A percentile compares a stretch with the other conserved stretches of the same genome.
phyloP scores from a whole-genome alignment of 306 rosid species.

The Astragalus glycyphyllos region DNA sequence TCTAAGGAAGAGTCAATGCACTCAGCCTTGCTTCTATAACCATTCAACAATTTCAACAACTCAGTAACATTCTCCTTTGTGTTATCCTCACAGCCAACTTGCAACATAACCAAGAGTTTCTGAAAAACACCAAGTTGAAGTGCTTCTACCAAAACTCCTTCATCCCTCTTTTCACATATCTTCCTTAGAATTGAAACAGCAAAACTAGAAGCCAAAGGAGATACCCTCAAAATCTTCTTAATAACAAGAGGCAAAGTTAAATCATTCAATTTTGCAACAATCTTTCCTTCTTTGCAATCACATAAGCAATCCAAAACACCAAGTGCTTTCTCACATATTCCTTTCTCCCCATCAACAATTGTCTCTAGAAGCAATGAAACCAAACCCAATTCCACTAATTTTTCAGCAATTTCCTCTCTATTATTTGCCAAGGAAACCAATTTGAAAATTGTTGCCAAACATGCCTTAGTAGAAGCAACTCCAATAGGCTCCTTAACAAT shows the following conservation, averaged over 20 bases:
- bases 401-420: slow-evolving; percentile 40
- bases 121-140: slow-evolving; percentile 72
- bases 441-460: slow-evolving; percentile 55
- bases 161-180: slow-evolving; percentile 52
- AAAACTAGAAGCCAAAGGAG: slow-evolving; percentile 61
- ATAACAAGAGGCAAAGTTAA: slow-evolving; percentile 67
- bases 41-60: slow-evolving; percentile 74
- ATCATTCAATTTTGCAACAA: slow-evolving; percentile 54
- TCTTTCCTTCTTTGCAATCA: slow-evolving; percentile 59
- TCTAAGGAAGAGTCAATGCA: slow-evolving; percentile 71
- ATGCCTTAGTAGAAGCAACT: slow-evolving; percentile 58
- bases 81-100: slow-evolving; percentile 68
- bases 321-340: slow-evolving; percentile 64
- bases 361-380: slow-evolving; percentile 61
- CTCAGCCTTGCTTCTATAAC: slow-evolving; percentile 46
- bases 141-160: slow-evolving; percentile 56
- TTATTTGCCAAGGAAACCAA: slow-evolving; percentile 47
- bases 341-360: slow-evolving; percentile 69
- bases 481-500: slow-evolving; percentile 64
- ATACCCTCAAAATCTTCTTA: slow-evolving; percentile 75
- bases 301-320: slow-evolving; percentile 69
- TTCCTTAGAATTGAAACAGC: slow-evolving; percentile 70
- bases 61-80: slow-evolving; percentile 66
- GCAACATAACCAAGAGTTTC: slow-evolving; percentile 79
- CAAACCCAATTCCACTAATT: slow-evolving; percentile 65